phyloP scores from a whole-genome alignment of 192 early-diverging fungal genomes.

The Chytriomyces sp. region DNA sequence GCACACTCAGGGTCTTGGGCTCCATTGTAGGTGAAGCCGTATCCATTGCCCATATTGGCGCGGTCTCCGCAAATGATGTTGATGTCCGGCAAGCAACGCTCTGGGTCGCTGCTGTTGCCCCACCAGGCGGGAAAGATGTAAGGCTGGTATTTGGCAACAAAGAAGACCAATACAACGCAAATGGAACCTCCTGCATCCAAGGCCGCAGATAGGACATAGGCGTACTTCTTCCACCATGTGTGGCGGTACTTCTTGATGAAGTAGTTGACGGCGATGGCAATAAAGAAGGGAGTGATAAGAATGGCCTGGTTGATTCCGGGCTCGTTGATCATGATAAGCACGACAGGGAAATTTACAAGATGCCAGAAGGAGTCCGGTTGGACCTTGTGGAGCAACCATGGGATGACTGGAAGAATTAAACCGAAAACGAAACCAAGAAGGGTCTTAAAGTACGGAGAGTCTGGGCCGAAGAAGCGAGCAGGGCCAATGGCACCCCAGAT shows the following conservation, averaged over 20 bases:
- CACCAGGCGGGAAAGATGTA: background rate
- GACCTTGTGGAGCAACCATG: constrained; percentile 46
- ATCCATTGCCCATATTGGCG: background rate
- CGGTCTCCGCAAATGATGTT: background rate
- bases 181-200: constrained; percentile 59
- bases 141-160: constrained; percentile 15
- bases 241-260: constrained; percentile 43
- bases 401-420: constrained; percentile 38
- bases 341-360: constrained; percentile 12
- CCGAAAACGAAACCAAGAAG: constrained; percentile 36
- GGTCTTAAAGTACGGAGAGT: constrained; percentile 33
- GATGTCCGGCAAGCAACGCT: constrained; percentile 6
- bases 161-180: constrained; percentile 12
- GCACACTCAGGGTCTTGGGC: background rate
- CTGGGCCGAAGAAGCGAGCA: constrained; percentile 58
- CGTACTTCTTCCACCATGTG: constrained; percentile 66
- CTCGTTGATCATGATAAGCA: background rate
- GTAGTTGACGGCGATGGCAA: constrained; percentile 12
- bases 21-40: background rate
- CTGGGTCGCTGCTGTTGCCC: background rate
- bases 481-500: constrained; percentile 81
- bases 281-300: constrained; percentile 1
- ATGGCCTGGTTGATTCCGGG: background rate
- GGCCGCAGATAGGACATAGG: constrained; percentile 65
- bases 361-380: constrained; percentile 19